phyloP scores from a whole-genome alignment of 106 monocot species.

The Chionographis japonica region DNA sequence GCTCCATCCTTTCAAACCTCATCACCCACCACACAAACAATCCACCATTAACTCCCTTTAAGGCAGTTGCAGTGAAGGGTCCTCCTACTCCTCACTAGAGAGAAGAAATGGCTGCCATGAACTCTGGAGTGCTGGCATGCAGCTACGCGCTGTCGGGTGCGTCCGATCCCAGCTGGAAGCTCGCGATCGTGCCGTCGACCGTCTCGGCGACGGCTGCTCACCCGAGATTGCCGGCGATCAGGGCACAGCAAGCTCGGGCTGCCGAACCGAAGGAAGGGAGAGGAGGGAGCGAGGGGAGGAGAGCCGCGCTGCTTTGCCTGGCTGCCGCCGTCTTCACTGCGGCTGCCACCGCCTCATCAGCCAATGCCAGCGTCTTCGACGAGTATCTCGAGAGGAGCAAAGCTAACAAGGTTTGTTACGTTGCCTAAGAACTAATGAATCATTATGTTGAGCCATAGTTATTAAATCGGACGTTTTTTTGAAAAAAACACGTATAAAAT shows the following conservation, averaged over 20 bases:
- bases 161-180: slow-evolving; percentile 41
- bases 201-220: slow-evolving; percentile 7
- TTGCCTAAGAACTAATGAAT: background rate
- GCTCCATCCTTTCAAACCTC: background rate
- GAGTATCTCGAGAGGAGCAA: slow-evolving; percentile 98
- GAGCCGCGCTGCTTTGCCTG: slow-evolving; percentile 65
- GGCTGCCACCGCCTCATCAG: slow-evolving; percentile 34
- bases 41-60: too few species aligned
- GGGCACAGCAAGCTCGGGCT: slow-evolving; percentile 23
- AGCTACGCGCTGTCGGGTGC: slow-evolving; percentile 49
- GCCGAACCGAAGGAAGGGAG: slow-evolving; percentile 4
- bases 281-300: slow-evolving; percentile 39
- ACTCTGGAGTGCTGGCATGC: slow-evolving; percentile 77
- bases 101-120: slow-evolving; percentile 64
- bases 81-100: background rate
- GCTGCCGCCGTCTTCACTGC: slow-evolving; percentile 60
- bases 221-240: slow-evolving; percentile 36
- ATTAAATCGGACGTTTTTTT: too few species aligned
- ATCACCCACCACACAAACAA: too few species aligned
- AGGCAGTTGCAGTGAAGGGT: too few species aligned
- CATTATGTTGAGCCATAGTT: too few species aligned
- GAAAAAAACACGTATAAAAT: too few species aligned
- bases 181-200: slow-evolving; percentile 11
- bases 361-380: slow-evolving; percentile 75
- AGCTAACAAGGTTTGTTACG: slow-evolving; percentile 77